Base-by-base conservation (phyloP, 768 basidiomycete genomes). In the Auriscalpium vulgare region DNA sequence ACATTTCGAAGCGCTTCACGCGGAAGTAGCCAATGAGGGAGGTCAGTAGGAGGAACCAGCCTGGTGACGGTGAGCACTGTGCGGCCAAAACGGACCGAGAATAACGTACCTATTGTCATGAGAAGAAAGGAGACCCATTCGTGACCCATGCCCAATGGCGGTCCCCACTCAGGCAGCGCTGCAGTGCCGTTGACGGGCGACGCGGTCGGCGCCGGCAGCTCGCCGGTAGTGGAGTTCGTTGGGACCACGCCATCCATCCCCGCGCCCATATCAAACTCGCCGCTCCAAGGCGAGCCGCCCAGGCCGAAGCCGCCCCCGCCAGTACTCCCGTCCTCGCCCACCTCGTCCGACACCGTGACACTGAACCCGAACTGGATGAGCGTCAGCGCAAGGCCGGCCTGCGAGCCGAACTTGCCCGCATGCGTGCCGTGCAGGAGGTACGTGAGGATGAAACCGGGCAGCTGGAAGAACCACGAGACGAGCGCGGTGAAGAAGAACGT, bases 391-490 rank as follows among this genome's bases (percentile, higher is more conserved):
- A 99, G 82, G 35, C 95, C 95, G 0, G 92, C 93, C 46, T 92
- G 87, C 14, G 91, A 92, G 50, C 97, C 97, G 66, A 82, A 91
- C 69, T 94, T 95, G 58, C 88, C 91, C 0, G 97, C 92, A 66
- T 98, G 95, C 1, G 93, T 87, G 11, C 85, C 85, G 71, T 90
- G 88, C 2, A 98, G 84, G 63, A 97, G 84, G 66, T 93, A 97
- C 1, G 95, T 97, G 72, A 99, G 80, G 57, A 88, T 71, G 77
- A 90, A 93, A 51, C 91, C 95, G 65, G 95, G 80, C 69, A 97
- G 95, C 72, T 97, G 94, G 86, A 99, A 98, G 73, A 94, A 92
- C 73, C 88, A 88, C 8, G 92, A 95, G 56, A 91, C 84, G 73
- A 94, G 80, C 54, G 87, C 68, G 70, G 91, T 92, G 72, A 82